These are phyloP conservation scores for Phoma herbarum DNA, from an alignment of 2,329 filamentous ascomycete genomes.

Conservation along the genomic window DNA sequence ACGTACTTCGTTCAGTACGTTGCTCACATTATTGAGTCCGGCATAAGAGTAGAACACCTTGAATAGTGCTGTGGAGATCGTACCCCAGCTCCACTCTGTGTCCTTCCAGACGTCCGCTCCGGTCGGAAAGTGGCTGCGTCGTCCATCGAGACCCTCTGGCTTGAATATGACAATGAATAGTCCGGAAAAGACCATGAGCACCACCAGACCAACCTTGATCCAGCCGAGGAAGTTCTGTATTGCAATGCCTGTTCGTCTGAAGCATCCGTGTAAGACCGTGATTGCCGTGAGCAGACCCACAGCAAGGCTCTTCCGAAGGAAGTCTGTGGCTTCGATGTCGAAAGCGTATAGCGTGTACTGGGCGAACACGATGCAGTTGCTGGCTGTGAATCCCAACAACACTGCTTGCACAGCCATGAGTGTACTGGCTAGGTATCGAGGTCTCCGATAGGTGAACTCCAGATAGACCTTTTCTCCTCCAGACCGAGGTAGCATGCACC, in stretches of 20 bases:
- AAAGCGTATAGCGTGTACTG: conserved; percentile 71
- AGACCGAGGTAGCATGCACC: conserved; percentile 74
- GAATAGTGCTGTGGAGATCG: conserved; percentile 72
- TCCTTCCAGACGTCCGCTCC: conserved; percentile 69
- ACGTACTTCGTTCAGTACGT: conserved; percentile 75
- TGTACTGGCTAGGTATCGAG: conserved; percentile 70
- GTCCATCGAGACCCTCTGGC: conserved; percentile 26
- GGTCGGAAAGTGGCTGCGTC: conserved; percentile 34
- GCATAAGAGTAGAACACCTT: conserved; percentile 75
- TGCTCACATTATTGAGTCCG: conserved; percentile 72
- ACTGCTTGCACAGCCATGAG: conserved; percentile 71
- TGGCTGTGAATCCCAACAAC: conserved; percentile 72
- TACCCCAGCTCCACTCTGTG: conserved; percentile 74
- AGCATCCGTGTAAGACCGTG: conserved; percentile 51
- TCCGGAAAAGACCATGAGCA: conserved; percentile 53
- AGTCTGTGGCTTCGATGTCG: conserved; percentile 60
- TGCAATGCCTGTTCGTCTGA: conserved; percentile 47
- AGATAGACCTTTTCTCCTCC: conserved; percentile 75
- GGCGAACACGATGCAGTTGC: conserved; percentile 74
- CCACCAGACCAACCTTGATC: conserved; percentile 51
- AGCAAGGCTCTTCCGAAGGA: conserved; percentile 62
- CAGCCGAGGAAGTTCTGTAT: conserved; percentile 53
- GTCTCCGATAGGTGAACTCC: conserved; percentile 71
- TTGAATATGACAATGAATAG: conserved; percentile 47
- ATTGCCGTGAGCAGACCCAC: conserved; percentile 51